Evolutionary conservation across 2,329 filamentous ascomycete species (phyloP), one percentile per base, ranked within the genome.

Genomic region (Fusarium graminum): DNA sequence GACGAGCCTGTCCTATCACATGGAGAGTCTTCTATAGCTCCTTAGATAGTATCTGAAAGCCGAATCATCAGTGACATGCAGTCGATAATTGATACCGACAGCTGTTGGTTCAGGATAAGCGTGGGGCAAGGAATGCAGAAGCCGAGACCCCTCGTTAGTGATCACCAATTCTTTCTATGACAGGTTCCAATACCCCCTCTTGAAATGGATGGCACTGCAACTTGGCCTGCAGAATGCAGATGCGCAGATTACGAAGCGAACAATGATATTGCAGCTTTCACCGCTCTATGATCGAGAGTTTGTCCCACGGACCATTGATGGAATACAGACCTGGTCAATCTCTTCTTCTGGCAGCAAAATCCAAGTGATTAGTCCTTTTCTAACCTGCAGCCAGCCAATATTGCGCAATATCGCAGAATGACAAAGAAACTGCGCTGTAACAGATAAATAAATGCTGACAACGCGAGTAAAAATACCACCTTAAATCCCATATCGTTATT

Each of bases 401-500:
- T 47, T 63, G 40, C 64, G 46, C 41, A 42, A 19, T 36, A 49
- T 45, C 55, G 55, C 36, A 61, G 22, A 34, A 41, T 38, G 34
- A 28, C 17, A 30, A 26, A 63, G 22, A 59, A 49, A 36, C 46
- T 44, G 42, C 32, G 30, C 25, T 55, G 34, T 22, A 39, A 43
- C 22, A 26, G 39, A 53, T 51, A 26, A 39, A 28, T 30, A 19
- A 38, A 68, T 51, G 38, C 51, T 60, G 59, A 41, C 61, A 46
- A 68, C 42, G 36, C 64, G 53, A 68, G 55, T 67, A 28, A 47
- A 14, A 47, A 47, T 62, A 42, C 50, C 51, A 26, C 39, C 34
- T 57, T 47, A 42, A 57, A 43, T 49, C 16, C 46, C n/a, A 42
- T 53, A 32, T 40, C 47, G n/a, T 62, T 40, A 67, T 68, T 67